A percentile compares a stretch with the other conserved stretches of the same genome.
phyloP scores from a whole-genome alignment of 768 basidiomycete species.

The Porpolomopsis calyptriformis region DNA sequence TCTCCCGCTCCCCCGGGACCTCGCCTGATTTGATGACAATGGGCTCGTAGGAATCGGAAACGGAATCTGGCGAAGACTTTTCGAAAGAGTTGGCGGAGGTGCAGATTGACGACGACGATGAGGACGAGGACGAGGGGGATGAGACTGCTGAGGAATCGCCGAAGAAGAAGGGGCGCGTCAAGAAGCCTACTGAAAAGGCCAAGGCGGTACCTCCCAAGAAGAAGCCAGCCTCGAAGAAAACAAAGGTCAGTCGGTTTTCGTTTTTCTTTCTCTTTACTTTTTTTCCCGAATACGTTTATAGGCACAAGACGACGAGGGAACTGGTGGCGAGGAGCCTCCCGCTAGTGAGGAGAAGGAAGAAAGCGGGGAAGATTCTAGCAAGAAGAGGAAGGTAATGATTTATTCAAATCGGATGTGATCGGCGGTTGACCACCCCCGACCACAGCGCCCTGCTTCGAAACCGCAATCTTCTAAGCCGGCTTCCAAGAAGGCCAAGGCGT shows the following conservation, averaged over 20 bases:
- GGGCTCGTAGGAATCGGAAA: slow-evolving; percentile 20
- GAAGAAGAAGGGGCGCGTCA: slow-evolving; percentile 37
- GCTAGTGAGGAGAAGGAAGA: slow-evolving; percentile 35
- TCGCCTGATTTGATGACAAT: slow-evolving; percentile 22
- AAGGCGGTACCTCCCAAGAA: slow-evolving; percentile 26
- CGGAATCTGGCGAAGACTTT: slow-evolving; percentile 36
- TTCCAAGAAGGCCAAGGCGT: slow-evolving; percentile 36
- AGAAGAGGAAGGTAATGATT: slow-evolving; percentile 60
- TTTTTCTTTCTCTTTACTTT: background rate
- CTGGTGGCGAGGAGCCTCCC: background rate
- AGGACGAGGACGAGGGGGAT: slow-evolving; percentile 20
- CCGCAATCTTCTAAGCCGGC: slow-evolving; percentile 33
- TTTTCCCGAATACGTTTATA: background rate
- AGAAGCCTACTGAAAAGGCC: slow-evolving; percentile 14
- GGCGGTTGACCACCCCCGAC: too few species aligned
- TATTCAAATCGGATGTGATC: background rate
- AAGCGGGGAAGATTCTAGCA: slow-evolving; percentile 38
- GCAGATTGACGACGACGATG: slow-evolving; percentile 26
- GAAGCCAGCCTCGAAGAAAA: slow-evolving; percentile 18
- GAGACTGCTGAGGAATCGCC: slow-evolving; percentile 33
- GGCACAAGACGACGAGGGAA: background rate
- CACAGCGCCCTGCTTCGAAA: slow-evolving; percentile 33
- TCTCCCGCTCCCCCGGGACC: slow-evolving; percentile 12
- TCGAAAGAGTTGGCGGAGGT: slow-evolving; percentile 31
- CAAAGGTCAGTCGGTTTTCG: too few species aligned